Percentiles rank a stretch among this genome's conserved stretches.
Evolutionary conservation across 345 rosid species (phyloP).

Genomic region (Eucalyptus tenuipes): DNA sequence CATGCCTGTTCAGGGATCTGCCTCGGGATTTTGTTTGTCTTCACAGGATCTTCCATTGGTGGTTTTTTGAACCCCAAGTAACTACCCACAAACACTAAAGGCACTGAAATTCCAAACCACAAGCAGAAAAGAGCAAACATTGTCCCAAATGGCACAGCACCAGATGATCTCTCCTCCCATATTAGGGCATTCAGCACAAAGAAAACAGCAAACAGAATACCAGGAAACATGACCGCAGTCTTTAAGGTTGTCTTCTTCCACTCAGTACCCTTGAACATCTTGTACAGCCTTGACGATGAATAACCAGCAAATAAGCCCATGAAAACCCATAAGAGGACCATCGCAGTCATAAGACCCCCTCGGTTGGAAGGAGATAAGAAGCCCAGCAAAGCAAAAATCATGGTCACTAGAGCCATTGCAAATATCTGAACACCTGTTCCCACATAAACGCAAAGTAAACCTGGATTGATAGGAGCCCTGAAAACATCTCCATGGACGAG

Average conservation of each 20-base stretch:
- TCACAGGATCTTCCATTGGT: constrained; percentile 81
- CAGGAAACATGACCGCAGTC: constrained; percentile 94
- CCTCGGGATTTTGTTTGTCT: constrained; percentile 92
- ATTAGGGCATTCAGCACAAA: constrained; percentile 82
- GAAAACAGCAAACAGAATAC: constrained; percentile 69
- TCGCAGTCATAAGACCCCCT: constrained; percentile 98
- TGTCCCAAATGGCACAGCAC: constrained; percentile 94
- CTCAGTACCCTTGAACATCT: constrained; percentile 91
- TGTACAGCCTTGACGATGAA: constrained; percentile 78
- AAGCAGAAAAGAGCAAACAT: constrained; percentile 94
- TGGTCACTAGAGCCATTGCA: constrained; percentile 88
- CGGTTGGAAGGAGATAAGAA: constrained; percentile 94
- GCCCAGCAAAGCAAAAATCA: constrained; percentile 92
- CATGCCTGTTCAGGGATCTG: constrained; percentile 94
- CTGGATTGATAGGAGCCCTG: constrained; percentile 75
- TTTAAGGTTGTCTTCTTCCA: constrained; percentile 93
- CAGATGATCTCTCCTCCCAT: constrained; percentile 95
- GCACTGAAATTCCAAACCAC: constrained; percentile 98
- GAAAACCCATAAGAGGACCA: constrained; percentile 98
- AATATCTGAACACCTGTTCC: constrained; percentile 96
- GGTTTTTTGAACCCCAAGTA: constrained; percentile 92
- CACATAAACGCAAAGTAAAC: constrained; percentile 79
- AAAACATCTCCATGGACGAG: constrained; percentile 96
- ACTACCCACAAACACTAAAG: constrained; percentile 89
- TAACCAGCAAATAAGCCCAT: constrained; percentile 96